Percentiles rank a stretch among this genome's conserved stretches.
phyloP scores from a whole-genome alignment of 345 rosid genomes.

The Acer negundo region DNA sequence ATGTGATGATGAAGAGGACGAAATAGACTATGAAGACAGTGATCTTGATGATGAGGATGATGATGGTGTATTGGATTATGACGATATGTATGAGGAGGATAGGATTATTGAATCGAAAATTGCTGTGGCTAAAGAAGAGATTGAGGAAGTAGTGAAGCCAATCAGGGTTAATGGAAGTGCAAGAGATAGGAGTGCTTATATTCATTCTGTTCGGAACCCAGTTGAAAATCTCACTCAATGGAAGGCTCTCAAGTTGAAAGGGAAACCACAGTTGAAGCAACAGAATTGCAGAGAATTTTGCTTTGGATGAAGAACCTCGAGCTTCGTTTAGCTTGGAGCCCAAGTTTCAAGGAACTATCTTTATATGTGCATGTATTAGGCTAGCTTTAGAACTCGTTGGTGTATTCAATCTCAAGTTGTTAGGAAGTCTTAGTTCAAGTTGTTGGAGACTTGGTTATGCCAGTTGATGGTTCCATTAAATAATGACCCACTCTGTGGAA shows the following conservation, averaged over 20 bases:
- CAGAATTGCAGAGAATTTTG: slow-evolving; percentile 76
- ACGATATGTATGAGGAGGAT: slow-evolving; percentile 33
- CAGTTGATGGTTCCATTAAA: no score
- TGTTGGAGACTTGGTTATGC: no score
- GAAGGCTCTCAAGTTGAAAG: slow-evolving; percentile 73
- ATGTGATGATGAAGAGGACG: slow-evolving; percentile 67
- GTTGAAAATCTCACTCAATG: slow-evolving; percentile 95
- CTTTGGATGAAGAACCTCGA: slow-evolving; percentile 36
- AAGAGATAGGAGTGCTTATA: slow-evolving; percentile 52
- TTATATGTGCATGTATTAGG: no score
- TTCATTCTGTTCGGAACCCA: slow-evolving; percentile 72
- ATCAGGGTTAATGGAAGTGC: slow-evolving; percentile 33
- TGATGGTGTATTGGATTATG: slow-evolving; percentile 31
- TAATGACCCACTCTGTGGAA: no score
- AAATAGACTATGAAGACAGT: slow-evolving; percentile 34
- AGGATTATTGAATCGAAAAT: slow-evolving; percentile 19
- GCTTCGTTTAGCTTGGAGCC: slow-evolving; percentile 37
- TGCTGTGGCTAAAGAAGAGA: slow-evolving; percentile 21
- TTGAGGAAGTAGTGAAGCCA: slow-evolving; percentile 31
- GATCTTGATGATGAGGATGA: slow-evolving; percentile 43
- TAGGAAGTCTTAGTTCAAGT: no score
- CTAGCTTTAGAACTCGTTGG: no score
- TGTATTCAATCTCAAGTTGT: no score
- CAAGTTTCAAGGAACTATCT: slow-evolving; percentile 32
- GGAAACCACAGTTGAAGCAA: slow-evolving; percentile 40